These are phyloP conservation scores for Whalleya microplaca DNA, from an alignment of 2,329 filamentous ascomycete species.

Conservation along the genomic window DNA sequence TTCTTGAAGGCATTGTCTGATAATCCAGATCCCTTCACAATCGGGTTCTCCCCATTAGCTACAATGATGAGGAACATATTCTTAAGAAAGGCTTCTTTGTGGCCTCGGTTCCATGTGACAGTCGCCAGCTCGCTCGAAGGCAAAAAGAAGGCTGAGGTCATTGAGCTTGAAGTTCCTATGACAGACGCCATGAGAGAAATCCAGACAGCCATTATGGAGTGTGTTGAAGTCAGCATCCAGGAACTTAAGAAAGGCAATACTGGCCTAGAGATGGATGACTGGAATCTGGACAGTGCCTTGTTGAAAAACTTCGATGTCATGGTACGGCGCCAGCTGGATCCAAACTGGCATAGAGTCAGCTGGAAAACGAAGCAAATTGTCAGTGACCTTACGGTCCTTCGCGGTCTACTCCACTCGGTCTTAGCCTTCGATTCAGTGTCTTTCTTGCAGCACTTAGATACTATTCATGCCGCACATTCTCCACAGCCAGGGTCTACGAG, in stretches of 20 bases:
- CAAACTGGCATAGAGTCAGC: constrained; percentile 95
- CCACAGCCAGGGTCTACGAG: constrained; percentile 85
- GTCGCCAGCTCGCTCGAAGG: constrained; percentile 90
- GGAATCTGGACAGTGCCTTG: constrained; percentile 91
- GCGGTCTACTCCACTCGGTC: constrained; percentile 79
- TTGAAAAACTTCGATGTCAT: constrained; percentile 91
- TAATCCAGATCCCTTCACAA: constrained; percentile 86
- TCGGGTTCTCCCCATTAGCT: constrained; percentile 83
- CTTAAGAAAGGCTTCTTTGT: constrained; percentile 83
- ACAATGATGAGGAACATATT: constrained; percentile 94
- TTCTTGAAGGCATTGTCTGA: constrained; percentile 98
- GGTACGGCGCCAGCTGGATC: constrained; percentile 86
- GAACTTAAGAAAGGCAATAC: constrained; percentile 91
- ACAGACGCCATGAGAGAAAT: constrained; percentile 92
- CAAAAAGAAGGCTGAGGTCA: constrained; percentile 91
- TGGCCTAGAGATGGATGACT: constrained; percentile 93
- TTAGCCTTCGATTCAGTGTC: constrained; percentile 88
- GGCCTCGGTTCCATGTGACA: constrained; percentile 90
- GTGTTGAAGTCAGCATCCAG: constrained; percentile 90
- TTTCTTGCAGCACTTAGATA: constrained; percentile 92
- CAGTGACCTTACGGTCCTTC: constrained; percentile 80
- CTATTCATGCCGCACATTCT: constrained; percentile 86
- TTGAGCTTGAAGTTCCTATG: constrained; percentile 96
- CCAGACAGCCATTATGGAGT: constrained; percentile 92
- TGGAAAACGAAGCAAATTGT: constrained; percentile 96